Percentiles rank a stretch among this genome's conserved stretches.
Conservation (phyloP, 1,284 basidiomycete genomes). For the Tilletia horrida region DNA sequence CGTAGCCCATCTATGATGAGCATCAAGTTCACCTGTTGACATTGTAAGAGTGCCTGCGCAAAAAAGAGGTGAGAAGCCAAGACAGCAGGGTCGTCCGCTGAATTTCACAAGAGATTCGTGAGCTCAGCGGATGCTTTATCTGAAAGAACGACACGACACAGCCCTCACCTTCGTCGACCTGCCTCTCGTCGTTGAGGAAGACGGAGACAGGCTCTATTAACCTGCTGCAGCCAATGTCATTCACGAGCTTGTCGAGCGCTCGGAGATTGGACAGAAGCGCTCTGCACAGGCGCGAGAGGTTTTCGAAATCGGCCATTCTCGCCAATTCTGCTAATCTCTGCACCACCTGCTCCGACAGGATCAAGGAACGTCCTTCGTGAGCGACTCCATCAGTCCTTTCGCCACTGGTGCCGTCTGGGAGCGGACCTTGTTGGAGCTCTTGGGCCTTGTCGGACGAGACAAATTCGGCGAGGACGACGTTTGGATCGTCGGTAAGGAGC, state of each 20-base stretch:
- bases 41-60: slow-evolving; percentile 5
- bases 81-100: slow-evolving; percentile 1
- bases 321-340: not conserved
- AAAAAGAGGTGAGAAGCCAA: not conserved
- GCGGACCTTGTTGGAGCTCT: no score
- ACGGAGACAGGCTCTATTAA: slow-evolving; percentile 10
- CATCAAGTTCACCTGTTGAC: slow-evolving; percentile 10
- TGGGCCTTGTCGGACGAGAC: not conserved
- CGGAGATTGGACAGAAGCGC: slow-evolving; percentile 23
- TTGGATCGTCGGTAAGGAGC: slow-evolving; percentile 7
- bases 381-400: no score
- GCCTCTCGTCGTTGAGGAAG: slow-evolving; percentile 12
- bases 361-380: no score
- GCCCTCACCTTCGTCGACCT: slow-evolving; percentile 4
- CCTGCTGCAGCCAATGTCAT: slow-evolving; percentile 3
- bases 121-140: not conserved
- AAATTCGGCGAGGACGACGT: slow-evolving; percentile 8
- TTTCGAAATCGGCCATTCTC: slow-evolving; percentile 32
- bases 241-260: slow-evolving; percentile 7
- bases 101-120: not conserved
- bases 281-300: slow-evolving; percentile 32
- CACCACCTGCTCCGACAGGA: not conserved
- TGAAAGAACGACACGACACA: not conserved
- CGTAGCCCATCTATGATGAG: slow-evolving; percentile 12
- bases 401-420: no score